phyloP scores from a whole-genome alignment of 2,329 filamentous ascomycete species.

The Colletotrichum sp. region DNA sequence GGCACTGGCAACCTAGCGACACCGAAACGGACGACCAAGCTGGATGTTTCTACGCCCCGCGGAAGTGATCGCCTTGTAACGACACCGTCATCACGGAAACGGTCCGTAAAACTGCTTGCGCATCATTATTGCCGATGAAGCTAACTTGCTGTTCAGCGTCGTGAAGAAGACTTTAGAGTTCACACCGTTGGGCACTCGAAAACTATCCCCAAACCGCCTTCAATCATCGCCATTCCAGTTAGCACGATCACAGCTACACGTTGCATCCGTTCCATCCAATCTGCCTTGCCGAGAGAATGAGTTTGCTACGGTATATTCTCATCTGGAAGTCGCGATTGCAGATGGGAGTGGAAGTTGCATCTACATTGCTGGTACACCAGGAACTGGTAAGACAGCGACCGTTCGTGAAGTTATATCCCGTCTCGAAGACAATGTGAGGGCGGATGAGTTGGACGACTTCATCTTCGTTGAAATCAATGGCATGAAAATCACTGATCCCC shows the following conservation, averaged over 20 bases:
- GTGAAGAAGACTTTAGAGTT: slow-evolving; percentile 92
- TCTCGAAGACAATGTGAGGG: slow-evolving; percentile 83
- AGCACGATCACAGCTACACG: slow-evolving; percentile 86
- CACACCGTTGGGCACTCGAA: slow-evolving; percentile 89
- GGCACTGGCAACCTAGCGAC: slow-evolving; percentile 26
- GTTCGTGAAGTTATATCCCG: slow-evolving; percentile 93
- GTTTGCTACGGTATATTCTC: slow-evolving; percentile 89
- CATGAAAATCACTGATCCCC: slow-evolving; percentile 98
- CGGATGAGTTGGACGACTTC: slow-evolving; percentile 96
- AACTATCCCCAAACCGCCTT: slow-evolving; percentile 76
- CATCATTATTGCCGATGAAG: background rate
- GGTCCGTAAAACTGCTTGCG: background rate
- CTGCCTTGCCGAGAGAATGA: slow-evolving; percentile 92
- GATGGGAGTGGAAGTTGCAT: slow-evolving; percentile 96
- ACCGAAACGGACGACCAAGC: slow-evolving; percentile 21
- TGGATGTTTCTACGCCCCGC: slow-evolving; percentile 3
- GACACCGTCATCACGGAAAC: slow-evolving; percentile 62
- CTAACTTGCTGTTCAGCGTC: slow-evolving; percentile 46
- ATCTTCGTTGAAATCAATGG: slow-evolving; percentile 99
- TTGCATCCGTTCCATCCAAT: slow-evolving; percentile 88
- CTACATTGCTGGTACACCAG: slow-evolving; percentile 98
- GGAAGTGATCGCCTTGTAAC: slow-evolving; percentile 6
- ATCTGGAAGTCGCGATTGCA: slow-evolving; percentile 91
- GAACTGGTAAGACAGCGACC: slow-evolving; percentile 96
- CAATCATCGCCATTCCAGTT: slow-evolving; percentile 89